Conservation (phyloP, 768 basidiomycete species). For the Tephrocybe sp. region DNA sequence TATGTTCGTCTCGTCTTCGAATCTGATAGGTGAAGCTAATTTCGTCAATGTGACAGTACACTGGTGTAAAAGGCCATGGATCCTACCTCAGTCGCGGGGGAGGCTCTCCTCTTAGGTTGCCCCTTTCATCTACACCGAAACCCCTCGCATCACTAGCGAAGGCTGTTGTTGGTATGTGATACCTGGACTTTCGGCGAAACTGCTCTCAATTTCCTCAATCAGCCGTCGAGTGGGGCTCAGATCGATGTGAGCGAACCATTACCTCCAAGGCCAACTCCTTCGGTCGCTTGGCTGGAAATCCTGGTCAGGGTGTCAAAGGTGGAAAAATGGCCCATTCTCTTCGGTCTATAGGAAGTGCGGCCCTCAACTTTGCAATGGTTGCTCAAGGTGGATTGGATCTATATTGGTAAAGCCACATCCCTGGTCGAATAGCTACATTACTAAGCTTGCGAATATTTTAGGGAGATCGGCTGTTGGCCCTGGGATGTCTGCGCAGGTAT, state of each 20-base stretch:
- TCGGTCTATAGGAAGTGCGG: slow-evolving; percentile 81
- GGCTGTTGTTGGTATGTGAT: slow-evolving; percentile 60
- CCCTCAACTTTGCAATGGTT: slow-evolving; percentile 79
- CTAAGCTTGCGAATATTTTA: slow-evolving; percentile 21
- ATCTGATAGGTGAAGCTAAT: not conserved
- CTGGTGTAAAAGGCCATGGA: slow-evolving; percentile 76
- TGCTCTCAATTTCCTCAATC: slow-evolving; percentile 12
- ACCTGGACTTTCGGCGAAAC: not conserved
- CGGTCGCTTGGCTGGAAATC: slow-evolving; percentile 72
- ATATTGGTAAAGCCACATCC: slow-evolving; percentile 65
- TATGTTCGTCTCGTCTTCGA: slow-evolving; percentile 28
- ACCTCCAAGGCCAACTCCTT: slow-evolving; percentile 66
- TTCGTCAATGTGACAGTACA: slow-evolving; percentile 49
- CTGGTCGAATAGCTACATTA: not conserved
- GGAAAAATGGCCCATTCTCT: slow-evolving; percentile 87
- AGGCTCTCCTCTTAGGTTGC: slow-evolving; percentile 53
- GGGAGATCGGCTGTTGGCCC: slow-evolving; percentile 81
- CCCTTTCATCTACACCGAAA: slow-evolving; percentile 58
- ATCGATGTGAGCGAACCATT: slow-evolving; percentile 57
- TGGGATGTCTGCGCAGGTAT: slow-evolving; percentile 95
- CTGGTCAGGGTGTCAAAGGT: slow-evolving; percentile 55
- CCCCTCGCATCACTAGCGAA: slow-evolving; percentile 68
- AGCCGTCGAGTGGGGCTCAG: slow-evolving; percentile 90
- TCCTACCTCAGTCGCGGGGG: slow-evolving; percentile 65
- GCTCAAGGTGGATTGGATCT: slow-evolving; percentile 88